Base-by-base conservation (phyloP, 2,329 filamentous ascomycete species). In the Botrytis sinoallii region DNA sequence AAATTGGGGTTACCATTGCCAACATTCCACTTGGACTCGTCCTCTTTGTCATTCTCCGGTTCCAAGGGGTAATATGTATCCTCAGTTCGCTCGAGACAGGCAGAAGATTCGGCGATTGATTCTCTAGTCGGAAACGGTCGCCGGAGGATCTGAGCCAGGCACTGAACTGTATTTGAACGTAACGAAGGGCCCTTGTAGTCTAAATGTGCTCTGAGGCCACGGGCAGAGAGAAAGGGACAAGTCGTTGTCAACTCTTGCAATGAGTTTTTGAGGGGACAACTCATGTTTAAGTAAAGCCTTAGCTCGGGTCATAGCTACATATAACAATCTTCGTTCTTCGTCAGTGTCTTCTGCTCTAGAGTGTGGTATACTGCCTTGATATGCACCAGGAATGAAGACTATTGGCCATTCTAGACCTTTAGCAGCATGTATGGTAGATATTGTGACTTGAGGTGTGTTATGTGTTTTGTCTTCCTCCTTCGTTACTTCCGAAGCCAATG, bases 381-480 rank as follows among this genome's bases (percentile, higher is more conserved):
- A 97, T 40, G 94, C 92, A 1, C 93, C 93, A 9, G 96, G 95
- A 25, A 98, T 90, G 81, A 98, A 98, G 1, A 98, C 94, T 1
- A 97, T 87, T 0, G 95, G 95, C 96, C 96, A 99, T 82, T 99
- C 95, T 1, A 99, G 86, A 4, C 95, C 95, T 82, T 99, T 99
- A 4, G 95, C 94, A 0, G 95, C 94, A 81, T 99, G 95, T 18
- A 99, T 98, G 0, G 95, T 99, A 9, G 94, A 98, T 38, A 99
- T 93, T 0, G 95, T 98, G 32, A 98, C 89, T 77, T 93, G 86
- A 2, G 88, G 85, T 42, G 86, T 88, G 42, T 85, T 85, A 70
- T 88, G 86, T 35, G 86, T 85, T 3, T 87, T 85, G 4, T 88
- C 86, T 16, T 89, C 86, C 38, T 90, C 88, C 29, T 88, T 89